phyloP scores from a whole-genome alignment of 805 yeast species.

The Allodekkera sacchari region DNA sequence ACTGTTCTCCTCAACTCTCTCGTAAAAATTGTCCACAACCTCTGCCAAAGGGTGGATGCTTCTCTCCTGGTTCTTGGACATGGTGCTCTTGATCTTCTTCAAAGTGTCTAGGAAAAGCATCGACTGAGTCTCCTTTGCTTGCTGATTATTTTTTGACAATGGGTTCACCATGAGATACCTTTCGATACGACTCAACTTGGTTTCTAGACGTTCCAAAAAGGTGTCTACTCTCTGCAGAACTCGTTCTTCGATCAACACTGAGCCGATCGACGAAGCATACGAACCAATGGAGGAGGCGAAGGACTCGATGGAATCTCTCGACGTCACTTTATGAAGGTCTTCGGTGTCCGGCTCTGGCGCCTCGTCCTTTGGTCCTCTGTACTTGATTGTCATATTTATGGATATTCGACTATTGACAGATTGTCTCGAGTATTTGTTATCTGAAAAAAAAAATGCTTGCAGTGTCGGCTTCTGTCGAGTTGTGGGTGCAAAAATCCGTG shows the following conservation, averaged over 20 bases:
- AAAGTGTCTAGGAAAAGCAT: slow-evolving; percentile 18
- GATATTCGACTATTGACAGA: too few relatives aligned
- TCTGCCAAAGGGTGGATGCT: slow-evolving; percentile 21
- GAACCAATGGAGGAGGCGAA: too few relatives aligned
- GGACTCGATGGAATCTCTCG: too few relatives aligned
- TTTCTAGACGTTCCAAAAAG: slow-evolving; percentile 21
- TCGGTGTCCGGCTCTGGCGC: too few relatives aligned
- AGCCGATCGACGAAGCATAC: too few relatives aligned
- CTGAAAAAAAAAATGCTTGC: too few relatives aligned
- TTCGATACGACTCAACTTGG: slow-evolving; percentile 20
- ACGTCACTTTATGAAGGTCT: too few relatives aligned
- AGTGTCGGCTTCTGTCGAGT: too few relatives aligned
- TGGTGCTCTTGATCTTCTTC: slow-evolving; percentile 14
- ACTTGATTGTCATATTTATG: too few relatives aligned
- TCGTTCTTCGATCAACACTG: slow-evolving; percentile 18
- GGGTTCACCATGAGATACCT: slow-evolving; percentile 12
- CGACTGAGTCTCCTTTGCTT: slow-evolving; percentile 10
- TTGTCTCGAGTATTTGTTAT: too few relatives aligned
- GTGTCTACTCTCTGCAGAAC: slow-evolving; percentile 21
- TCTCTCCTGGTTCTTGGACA: slow-evolving; percentile 16
- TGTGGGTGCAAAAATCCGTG: too few relatives aligned
- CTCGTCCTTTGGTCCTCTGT: too few relatives aligned
- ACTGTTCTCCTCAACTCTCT: slow-evolving; percentile 2
- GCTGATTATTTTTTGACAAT: slow-evolving; percentile 6
- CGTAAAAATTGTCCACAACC: slow-evolving; percentile 20